Percentiles rank a stretch among this genome's conserved stretches.
phyloP scores from a whole-genome alignment of 202 grass and related monocot genomes.

The Panicum hallii region DNA sequence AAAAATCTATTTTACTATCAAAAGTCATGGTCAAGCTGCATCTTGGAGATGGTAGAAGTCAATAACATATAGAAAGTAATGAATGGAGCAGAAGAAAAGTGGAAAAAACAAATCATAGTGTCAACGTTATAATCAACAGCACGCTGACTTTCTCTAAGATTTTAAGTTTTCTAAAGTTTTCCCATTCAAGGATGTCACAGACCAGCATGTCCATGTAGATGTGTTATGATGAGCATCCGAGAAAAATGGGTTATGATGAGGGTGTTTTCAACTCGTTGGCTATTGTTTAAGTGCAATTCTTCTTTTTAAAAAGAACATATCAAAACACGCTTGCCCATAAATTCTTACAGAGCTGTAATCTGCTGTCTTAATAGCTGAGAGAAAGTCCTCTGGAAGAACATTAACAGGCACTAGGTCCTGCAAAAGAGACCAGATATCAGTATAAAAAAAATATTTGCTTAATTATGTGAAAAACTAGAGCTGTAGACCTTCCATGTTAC shows the following conservation, averaged over 20 bases:
- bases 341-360: conserved; percentile 99
- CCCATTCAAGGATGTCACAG: background rate
- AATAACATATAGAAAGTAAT: no score
- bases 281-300: background rate
- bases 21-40: background rate
- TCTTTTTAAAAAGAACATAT: background rate
- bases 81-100: no score
- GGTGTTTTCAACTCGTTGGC: background rate
- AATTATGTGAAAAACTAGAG: conserved; percentile 31
- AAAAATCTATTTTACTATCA: background rate
- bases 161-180: background rate
- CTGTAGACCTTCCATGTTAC: conserved; percentile 39
- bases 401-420: conserved; percentile 79
- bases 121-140: no score
- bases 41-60: background rate
- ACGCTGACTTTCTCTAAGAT: no score
- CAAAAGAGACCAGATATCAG: conserved; percentile 43
- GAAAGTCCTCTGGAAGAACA: conserved; percentile 75
- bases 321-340: conserved; percentile 30
- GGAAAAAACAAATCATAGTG: no score
- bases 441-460: conserved; percentile 21
- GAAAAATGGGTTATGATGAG: background rate
- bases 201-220: background rate
- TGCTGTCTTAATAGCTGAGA: conserved; percentile 73
- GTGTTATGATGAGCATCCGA: background rate